phyloP scores from a whole-genome alignment of 2,329 filamentous ascomycete species.

The Incumbomyces delicatus region DNA sequence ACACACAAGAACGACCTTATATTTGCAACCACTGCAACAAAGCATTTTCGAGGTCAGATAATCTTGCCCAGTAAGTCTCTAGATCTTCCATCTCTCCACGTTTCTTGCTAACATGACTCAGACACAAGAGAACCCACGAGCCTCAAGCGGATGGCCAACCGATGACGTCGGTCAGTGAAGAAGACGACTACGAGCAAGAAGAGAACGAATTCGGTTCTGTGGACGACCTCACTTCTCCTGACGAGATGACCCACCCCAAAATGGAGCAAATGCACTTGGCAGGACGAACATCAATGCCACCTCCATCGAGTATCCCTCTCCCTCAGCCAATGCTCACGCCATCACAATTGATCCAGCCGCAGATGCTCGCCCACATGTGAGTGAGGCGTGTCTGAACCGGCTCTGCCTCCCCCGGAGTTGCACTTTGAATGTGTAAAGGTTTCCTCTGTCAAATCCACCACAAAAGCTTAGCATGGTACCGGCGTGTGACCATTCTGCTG shows the following conservation, averaged over 20 bases:
- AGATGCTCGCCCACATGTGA: constrained; percentile 15
- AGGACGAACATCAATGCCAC: constrained; percentile 17
- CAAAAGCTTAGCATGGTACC: constrained; percentile 5
- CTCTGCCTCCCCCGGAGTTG: too few species aligned
- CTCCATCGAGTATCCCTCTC: constrained; percentile 19
- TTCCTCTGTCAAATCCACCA: background rate
- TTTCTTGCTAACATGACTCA: constrained; percentile 23
- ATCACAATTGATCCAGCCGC: constrained; percentile 20
- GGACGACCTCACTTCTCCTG: constrained; percentile 62
- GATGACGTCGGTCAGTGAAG: constrained; percentile 34
- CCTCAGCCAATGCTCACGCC: constrained; percentile 20
- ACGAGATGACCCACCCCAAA: constrained; percentile 16
- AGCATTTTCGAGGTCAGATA: constrained; percentile 96
- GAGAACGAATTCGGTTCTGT: constrained; percentile 75
- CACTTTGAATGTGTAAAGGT: background rate
- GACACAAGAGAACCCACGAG: constrained; percentile 74
- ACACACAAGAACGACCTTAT: constrained; percentile 98
- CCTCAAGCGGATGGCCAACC: constrained; percentile 48
- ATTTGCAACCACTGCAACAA: constrained; percentile 97
- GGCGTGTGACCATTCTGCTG: background rate
- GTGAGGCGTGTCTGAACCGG: background rate
- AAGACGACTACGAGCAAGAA: constrained; percentile 81
- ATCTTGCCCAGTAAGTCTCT: constrained; percentile 78
- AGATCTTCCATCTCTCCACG: background rate
- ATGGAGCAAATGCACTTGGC: constrained; percentile 11